Evolutionary conservation across 352 stramenopile species (phyloP).

Genomic region (Plasmopara halstedii): DNA sequence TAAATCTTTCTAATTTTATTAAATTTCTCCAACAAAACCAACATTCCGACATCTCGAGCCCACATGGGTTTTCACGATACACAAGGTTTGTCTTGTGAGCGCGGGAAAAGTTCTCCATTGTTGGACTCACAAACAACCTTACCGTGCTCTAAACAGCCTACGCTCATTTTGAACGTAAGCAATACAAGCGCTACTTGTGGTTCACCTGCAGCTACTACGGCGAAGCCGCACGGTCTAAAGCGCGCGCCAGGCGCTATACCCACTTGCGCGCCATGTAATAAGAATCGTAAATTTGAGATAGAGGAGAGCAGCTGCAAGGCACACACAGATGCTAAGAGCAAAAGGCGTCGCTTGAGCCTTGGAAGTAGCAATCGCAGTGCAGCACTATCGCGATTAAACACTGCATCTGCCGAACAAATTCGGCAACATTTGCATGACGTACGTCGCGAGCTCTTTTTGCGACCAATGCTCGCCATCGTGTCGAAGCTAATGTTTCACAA

Average conservation of each 20-base stretch:
- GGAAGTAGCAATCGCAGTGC: slow-evolving; percentile 4
- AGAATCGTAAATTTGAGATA: slow-evolving; percentile 29
- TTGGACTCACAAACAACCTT: neutral
- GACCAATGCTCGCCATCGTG: slow-evolving; percentile 54
- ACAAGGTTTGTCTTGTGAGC: slow-evolving; percentile 15
- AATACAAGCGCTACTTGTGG: neutral
- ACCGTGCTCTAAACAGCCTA: neutral
- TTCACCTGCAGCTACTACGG: neutral
- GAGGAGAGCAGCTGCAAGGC: no score
- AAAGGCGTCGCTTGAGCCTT: neutral
- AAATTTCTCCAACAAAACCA: slow-evolving; percentile 37
- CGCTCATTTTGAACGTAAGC: slow-evolving; percentile 2
- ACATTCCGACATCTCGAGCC: slow-evolving; percentile 25
- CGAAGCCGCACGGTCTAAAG: slow-evolving; percentile 13
- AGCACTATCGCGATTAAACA: slow-evolving; percentile 52
- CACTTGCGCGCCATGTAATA: slow-evolving; percentile 24
- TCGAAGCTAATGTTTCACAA: slow-evolving; percentile 79
- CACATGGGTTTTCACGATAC: slow-evolving; percentile 44
- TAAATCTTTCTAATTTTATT: neutral
- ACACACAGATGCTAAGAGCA: neutral
- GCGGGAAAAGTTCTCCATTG: slow-evolving; percentile 10
- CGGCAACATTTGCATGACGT: slow-evolving; percentile 66
- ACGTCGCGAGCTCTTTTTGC: slow-evolving; percentile 56
- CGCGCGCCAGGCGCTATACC: slow-evolving; percentile 7
- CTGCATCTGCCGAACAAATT: slow-evolving; percentile 48